Base-by-base conservation (phyloP, 2,329 filamentous ascomycete genomes). In the Colletotrichum tofieldiae region DNA sequence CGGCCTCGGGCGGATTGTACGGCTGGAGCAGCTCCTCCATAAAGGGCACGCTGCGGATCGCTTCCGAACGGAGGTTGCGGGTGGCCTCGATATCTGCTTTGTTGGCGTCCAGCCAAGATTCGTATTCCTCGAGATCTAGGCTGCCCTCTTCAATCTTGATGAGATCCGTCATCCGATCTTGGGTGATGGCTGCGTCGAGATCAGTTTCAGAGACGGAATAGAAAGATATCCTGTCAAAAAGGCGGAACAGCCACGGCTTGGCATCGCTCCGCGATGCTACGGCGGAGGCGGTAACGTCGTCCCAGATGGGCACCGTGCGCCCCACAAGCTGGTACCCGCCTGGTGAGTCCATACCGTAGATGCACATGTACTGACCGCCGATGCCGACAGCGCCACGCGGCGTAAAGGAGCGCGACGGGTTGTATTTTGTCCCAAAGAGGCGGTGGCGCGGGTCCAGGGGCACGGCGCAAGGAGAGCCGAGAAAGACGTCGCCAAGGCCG, bases 401-500 rank as follows among this genome's bases (percentile, higher is more conserved):
- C 0, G 81, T 83, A 49, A 79, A 82, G 5, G 80, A 81, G 1
- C 81, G 77, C 1, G 81, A 81, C 1, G 81, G 81, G 47, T 82
- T 83, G 71, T 83, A 82, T 52, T 83, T 83, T 35, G 80, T 81
- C 12, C 81, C 80, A 16, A 82, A 80, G 7, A 83, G 71, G 3
- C 81, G 77, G 65, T 78, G 79, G n/a, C 76, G 79, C 59, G 76
- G 80, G 69, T 80, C 80, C 5, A 83, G 71, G 4, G 81, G 81
- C 18, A 83, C 75, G 0, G 80, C 77, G 61, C 81, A 82, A 0
- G 82, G 82, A 0, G 80, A 82, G 2, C 81, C 82, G 67, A 82
- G 77, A 71, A 82, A 84, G n/a, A 84, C 81, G 59, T 82, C 81
- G 0, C 82, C 82, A 0, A 84, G 79, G 1, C 81, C 82, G 7